Percentiles rank a stretch among this genome's conserved stretches.
Evolutionary conservation across 163 green algal genomes (phyloP).

Genomic region (Chlamydomonas reinhardtii): DNA sequence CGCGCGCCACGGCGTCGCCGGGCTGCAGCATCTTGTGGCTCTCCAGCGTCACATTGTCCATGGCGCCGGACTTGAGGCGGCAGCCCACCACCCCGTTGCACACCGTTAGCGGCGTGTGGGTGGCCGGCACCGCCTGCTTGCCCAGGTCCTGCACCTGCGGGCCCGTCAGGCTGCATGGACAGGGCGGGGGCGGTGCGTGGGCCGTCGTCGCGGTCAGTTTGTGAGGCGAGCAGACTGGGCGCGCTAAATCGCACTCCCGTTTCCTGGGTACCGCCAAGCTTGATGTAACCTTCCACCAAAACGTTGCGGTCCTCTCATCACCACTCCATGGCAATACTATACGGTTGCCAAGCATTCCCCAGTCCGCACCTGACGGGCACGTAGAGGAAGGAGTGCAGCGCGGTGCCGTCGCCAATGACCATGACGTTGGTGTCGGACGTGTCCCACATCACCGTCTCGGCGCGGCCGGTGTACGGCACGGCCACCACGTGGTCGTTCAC

Average conservation of each 20-base stretch:
- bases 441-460: constrained; percentile 78
- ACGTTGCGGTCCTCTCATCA: too few relatives aligned
- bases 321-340: too few relatives aligned
- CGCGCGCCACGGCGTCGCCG: constrained; percentile 24
- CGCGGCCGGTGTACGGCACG: constrained; percentile 36
- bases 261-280: too few relatives aligned
- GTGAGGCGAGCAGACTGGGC: too few relatives aligned
- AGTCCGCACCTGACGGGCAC: constrained; percentile 57
- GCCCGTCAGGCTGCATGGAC: constrained; percentile 11
- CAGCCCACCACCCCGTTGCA: constrained; percentile 63
- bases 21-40: constrained; percentile 58
- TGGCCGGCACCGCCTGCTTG: constrained; percentile 52
- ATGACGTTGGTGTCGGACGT: constrained; percentile 67
- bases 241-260: too few relatives aligned
- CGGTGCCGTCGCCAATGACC: constrained; percentile 53
- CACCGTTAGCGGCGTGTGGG: constrained; percentile 68
- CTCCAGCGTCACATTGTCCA: constrained; percentile 70
- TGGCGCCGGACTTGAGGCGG: constrained; percentile 67
- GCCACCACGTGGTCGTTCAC: constrained; percentile 70
- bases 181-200: background rate
- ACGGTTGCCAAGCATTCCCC: too few relatives aligned
- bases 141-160: constrained; percentile 44
- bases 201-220: too few relatives aligned
- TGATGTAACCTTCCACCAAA: too few relatives aligned
- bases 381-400: constrained; percentile 66